Evolutionary conservation across 2,329 filamentous ascomycete species (phyloP).

Genomic region (Niveomyces coronatus): DNA sequence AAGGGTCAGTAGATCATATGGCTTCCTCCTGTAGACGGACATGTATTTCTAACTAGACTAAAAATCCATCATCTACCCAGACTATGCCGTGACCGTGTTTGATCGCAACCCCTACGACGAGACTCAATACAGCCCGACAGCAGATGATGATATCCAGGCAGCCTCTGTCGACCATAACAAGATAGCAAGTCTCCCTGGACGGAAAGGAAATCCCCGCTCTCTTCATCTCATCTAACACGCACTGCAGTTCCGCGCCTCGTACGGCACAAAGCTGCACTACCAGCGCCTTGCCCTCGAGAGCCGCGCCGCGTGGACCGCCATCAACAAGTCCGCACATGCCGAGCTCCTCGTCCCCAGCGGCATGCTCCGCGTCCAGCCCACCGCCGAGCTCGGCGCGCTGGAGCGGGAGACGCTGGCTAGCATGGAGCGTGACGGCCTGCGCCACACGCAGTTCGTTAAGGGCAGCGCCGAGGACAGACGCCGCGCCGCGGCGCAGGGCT

Average conservation of each 20-base stretch:
- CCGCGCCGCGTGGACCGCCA: constrained; percentile 14
- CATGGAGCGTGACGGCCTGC: constrained; percentile 16
- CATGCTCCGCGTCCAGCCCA: constrained; percentile 19
- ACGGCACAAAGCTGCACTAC: constrained; percentile 17
- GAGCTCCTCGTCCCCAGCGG: constrained; percentile 14
- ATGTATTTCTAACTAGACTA: no score
- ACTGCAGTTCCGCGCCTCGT: constrained; percentile 16
- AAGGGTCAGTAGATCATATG: constrained; percentile 10
- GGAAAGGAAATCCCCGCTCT: background rate
- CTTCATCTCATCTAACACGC: background rate
- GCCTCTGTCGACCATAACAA: constrained; percentile 19
- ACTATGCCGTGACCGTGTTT: constrained; percentile 14
- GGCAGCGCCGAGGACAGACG: constrained; percentile 12
- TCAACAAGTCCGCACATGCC: constrained; percentile 11
- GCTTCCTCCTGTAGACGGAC: no score
- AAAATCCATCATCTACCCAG: no score
- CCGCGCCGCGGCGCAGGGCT: constrained; percentile 13
- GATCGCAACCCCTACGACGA: constrained; percentile 15
- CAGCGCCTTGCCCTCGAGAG: constrained; percentile 17
- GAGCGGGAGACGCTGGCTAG: constrained; percentile 17
- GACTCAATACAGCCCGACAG: constrained; percentile 14
- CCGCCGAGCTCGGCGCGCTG: constrained; percentile 12
- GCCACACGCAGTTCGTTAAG: constrained; percentile 16
- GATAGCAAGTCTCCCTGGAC: constrained; percentile 14
- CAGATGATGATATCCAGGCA: constrained; percentile 12